Evolutionary conservation across 2,329 filamentous ascomycete species (phyloP), one percentile per base, ranked within the genome.

Genomic region (Cryphonectria carpinicola): DNA sequence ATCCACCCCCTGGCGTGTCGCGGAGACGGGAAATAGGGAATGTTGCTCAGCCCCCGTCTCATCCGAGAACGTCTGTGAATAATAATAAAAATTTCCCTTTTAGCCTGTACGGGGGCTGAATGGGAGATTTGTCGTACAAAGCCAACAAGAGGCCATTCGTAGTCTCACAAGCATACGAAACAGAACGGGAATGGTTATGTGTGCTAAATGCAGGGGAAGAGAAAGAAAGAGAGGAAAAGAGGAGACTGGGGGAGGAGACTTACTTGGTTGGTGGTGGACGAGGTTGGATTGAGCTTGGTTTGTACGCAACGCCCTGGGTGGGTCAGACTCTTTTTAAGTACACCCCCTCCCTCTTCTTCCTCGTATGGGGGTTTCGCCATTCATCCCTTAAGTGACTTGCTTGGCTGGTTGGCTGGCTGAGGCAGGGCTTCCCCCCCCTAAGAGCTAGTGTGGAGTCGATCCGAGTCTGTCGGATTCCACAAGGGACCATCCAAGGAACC

Each of bases 401-500:
- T 54, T 54, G 46, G 22, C 46, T 49, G 46, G 5, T 22, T n/a
- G 46, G 22, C 46, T 54, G 52, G 25, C 52, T 28, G 7, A 28
- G n/a, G n/a, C 49, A 22, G 8, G 28, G 49, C 10, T 32, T 28
- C 2, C 32, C 3, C 32, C n/a, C n/a, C 49, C 49, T 25, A 54
- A 25, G n/a, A 54, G 52, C 52, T 54, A 54, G n/a, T 54, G 52
- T 54, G 52, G 52, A 28, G 52, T 25, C 52, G 52, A 28, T 28
- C 52, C 52, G 52, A 28, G 52, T 54, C 52, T 28, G n/a, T 54
- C 52, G 52, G 52, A 54, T 25, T 54, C 52, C 52, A 54, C 52
- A 25, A 49, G 52, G 52, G 10, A 28, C n/a, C n/a, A 25, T 13
- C 43, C 43, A 49, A 49, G 17, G 43, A 2, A 6, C 1, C 43